Evolutionary conservation across 495 filamentous ascomycete genomes (phyloP).

Genomic region (Xylaria acuta): DNA sequence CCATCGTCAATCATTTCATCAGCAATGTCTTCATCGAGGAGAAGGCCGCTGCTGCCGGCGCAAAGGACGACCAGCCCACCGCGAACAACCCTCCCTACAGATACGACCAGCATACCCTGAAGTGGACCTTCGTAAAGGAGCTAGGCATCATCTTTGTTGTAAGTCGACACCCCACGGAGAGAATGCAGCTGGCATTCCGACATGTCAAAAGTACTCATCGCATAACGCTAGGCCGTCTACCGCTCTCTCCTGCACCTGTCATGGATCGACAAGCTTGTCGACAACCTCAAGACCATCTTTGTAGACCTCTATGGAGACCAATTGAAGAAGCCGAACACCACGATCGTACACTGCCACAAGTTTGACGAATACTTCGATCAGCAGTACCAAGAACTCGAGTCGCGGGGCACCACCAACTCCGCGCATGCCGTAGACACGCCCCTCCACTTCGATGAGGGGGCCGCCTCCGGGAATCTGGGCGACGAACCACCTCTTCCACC

Average conservation of each 20-base stretch:
- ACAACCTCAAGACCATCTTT: conserved; percentile 91
- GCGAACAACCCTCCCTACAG: conserved; percentile 75
- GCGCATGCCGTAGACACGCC: conserved; percentile 41
- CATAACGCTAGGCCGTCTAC: conserved; percentile 79
- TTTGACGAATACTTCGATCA: conserved; percentile 96
- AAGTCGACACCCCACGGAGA: conserved; percentile 40
- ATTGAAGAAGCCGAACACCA: conserved; percentile 78
- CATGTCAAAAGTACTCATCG: not conserved
- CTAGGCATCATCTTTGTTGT: conserved; percentile 96
- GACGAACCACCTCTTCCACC: conserved; percentile 56
- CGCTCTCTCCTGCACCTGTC: conserved; percentile 91
- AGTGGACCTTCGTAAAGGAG: conserved; percentile 92
- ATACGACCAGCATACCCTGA: conserved; percentile 92
- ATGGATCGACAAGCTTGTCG: conserved; percentile 96
- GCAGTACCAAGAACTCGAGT: conserved; percentile 84
- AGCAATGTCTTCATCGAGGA: conserved; percentile 97
- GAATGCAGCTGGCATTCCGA: not conserved
- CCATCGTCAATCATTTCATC: conserved; percentile 92
- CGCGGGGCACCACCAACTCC: conserved; percentile 40
- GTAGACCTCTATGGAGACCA: conserved; percentile 86
- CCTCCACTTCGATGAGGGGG: conserved; percentile 53
- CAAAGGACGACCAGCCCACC: conserved; percentile 63
- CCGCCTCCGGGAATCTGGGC: conserved; percentile 37
- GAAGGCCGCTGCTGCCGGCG: conserved; percentile 65
- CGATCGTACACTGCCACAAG: conserved; percentile 71